Conservation (phyloP, 169 alveolate genomes). For the Plasmodium berghei region DNA sequence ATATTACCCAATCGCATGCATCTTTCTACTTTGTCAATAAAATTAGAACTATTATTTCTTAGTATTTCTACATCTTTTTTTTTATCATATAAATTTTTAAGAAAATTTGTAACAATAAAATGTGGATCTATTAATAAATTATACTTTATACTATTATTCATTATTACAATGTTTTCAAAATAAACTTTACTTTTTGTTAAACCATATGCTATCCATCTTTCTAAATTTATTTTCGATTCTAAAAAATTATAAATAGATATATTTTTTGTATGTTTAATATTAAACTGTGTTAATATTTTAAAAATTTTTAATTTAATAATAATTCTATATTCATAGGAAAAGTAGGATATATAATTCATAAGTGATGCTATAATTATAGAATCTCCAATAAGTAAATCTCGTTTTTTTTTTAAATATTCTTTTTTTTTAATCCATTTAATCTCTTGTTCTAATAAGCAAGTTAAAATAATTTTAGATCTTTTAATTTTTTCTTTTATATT, state of each 20-base stretch:
- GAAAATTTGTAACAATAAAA: constrained; percentile 63
- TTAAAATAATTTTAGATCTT: constrained; percentile 52
- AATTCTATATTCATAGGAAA: constrained; percentile 63
- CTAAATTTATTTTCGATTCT: constrained; percentile 70
- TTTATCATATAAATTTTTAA: constrained; percentile 55
- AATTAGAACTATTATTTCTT: constrained; percentile 61
- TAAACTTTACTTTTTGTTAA: constrained; percentile 52
- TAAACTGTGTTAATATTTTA: constrained; percentile 10
- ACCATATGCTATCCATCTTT: constrained; percentile 71
- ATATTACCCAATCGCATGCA: constrained; percentile 62
- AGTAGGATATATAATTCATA: constrained; percentile 49
- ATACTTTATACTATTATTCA: constrained; percentile 70
- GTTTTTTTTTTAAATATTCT: constrained; percentile 34
- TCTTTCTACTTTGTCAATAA: constrained; percentile 65
- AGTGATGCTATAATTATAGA: constrained; percentile 51
- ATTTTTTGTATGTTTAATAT: constrained; percentile 25
- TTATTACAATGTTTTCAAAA: constrained; percentile 66
- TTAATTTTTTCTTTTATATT: constrained; percentile 61
- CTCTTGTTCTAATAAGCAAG: constrained; percentile 61
- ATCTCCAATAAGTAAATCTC: constrained; percentile 64
- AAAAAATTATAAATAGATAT: constrained; percentile 27
- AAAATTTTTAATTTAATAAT: constrained; percentile 39
- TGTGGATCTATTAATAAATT: constrained; percentile 74
- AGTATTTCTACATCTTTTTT: constrained; percentile 64
- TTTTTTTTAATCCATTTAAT: constrained; percentile 62